Conservation (phyloP, 192 early-diverging fungal species). For the Phlyctochytrium arcticum region DNA sequence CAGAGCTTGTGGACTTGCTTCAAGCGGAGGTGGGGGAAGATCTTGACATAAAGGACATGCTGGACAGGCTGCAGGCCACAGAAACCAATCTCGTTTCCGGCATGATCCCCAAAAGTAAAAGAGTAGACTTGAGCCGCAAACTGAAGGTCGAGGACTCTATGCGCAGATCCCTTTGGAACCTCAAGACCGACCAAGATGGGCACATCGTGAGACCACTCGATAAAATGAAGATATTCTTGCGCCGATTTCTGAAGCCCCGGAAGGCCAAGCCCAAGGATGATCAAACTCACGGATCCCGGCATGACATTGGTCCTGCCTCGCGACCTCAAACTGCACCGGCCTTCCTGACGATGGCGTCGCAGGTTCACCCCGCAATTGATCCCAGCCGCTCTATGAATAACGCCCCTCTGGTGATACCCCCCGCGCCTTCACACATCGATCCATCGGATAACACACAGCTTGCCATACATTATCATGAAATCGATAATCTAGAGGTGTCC, state of each 20-base stretch:
- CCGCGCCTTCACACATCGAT: slow-evolving; percentile 10
- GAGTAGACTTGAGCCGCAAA: background rate
- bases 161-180: too few relatives aligned
- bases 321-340: too few relatives aligned
- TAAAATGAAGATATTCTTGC: background rate
- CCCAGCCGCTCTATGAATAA: background rate
- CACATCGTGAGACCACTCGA: background rate
- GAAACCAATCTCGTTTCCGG: background rate
- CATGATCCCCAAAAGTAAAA: background rate
- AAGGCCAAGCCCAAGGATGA: background rate
- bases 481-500: slow-evolving; percentile 6
- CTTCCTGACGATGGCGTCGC: background rate
- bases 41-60: slow-evolving; percentile 1
- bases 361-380: background rate
- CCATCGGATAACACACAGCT: slow-evolving; percentile 10
- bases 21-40: background rate
- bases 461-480: slow-evolving; percentile 25
- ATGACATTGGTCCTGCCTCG: too few relatives aligned
- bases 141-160: too few relatives aligned
- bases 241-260: background rate
- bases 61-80: background rate
- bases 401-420: background rate
- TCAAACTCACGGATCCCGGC: too few relatives aligned
- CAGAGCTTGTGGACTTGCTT: slow-evolving; percentile 1
- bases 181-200: background rate